These are phyloP conservation scores for Zygosaccharomyces bailii DNA, from an alignment of 805 yeast species.

Conservation along the genomic window DNA sequence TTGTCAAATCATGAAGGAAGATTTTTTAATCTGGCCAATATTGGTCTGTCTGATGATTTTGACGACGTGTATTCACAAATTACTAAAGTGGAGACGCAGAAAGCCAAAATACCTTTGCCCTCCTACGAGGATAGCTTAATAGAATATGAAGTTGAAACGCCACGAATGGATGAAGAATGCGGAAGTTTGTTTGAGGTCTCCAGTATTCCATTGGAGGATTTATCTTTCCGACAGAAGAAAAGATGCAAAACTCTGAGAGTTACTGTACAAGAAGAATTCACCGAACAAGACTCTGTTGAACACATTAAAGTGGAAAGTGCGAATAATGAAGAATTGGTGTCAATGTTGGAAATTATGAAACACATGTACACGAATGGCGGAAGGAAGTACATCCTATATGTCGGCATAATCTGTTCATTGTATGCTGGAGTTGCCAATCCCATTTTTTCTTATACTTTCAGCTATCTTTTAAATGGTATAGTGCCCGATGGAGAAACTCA, in stretches of 20 bases:
- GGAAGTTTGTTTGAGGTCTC: slow-evolving; percentile 5
- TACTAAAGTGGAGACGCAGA: slow-evolving; percentile 11
- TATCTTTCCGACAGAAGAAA: background rate
- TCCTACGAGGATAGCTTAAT: slow-evolving; percentile 10
- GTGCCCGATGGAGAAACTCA: slow-evolving; percentile 42
- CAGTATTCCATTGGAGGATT: slow-evolving; percentile 3
- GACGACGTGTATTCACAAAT: slow-evolving; percentile 13
- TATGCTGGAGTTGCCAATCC: slow-evolving; percentile 68
- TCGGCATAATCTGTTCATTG: slow-evolving; percentile 55
- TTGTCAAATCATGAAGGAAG: slow-evolving; percentile 13
- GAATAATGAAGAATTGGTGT: slow-evolving; percentile 23
- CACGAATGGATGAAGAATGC: slow-evolving; percentile 4
- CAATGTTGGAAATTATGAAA: slow-evolving; percentile 30
- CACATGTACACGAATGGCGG: slow-evolving; percentile 31
- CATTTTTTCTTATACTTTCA: slow-evolving; percentile 70
- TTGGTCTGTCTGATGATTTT: slow-evolving; percentile 6
- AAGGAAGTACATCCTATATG: slow-evolving; percentile 29
- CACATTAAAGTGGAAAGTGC: slow-evolving; percentile 17
- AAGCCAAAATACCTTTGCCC: slow-evolving; percentile 1
- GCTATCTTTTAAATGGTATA: slow-evolving; percentile 64
- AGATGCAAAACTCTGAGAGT: slow-evolving; percentile 8
- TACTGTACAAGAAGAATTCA: background rate
- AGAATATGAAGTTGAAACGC: slow-evolving; percentile 13
- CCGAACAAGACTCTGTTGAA: background rate
- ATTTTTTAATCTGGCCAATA: slow-evolving; percentile 14